These are phyloP conservation scores for Pichia deserticola DNA, from an alignment of 805 yeast genomes.

Conservation along the genomic window DNA sequence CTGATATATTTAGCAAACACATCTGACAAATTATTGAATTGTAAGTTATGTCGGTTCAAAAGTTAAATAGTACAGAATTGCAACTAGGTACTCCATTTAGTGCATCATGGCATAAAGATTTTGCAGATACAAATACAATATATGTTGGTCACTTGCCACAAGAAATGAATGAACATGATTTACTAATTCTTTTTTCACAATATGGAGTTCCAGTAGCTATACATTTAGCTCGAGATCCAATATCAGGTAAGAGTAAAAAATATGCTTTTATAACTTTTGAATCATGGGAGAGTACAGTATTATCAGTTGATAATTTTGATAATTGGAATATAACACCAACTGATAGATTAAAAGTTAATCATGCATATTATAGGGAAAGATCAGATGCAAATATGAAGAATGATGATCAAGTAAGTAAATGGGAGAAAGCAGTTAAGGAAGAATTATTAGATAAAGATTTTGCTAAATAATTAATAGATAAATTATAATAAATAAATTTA, in stretches of 20 bases:
- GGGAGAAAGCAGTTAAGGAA: constrained; percentile 21
- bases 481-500: background rate
- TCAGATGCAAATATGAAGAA: constrained; percentile 31
- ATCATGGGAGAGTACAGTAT: constrained; percentile 67
- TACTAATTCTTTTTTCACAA: constrained; percentile 75
- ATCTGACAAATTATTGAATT: no score
- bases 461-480: constrained; percentile 20
- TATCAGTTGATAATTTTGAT: constrained; percentile 86
- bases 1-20: no score
- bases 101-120: constrained; percentile 90
- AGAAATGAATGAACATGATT: constrained; percentile 65
- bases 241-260: constrained; percentile 60
- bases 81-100: constrained; percentile 11
- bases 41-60: constrained; percentile 31
- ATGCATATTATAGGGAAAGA: constrained; percentile 39
- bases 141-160: constrained; percentile 67
- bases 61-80: constrained; percentile 55
- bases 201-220: constrained; percentile 81
- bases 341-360: constrained; percentile 56
- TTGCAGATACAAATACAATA: constrained; percentile 65
- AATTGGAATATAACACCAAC: constrained; percentile 48
- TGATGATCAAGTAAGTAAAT: constrained; percentile 34
- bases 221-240: constrained; percentile 57
- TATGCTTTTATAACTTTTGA: constrained; percentile 80
- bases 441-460: constrained; percentile 41